A percentile compares a stretch with the other conserved stretches of the same genome.
phyloP scores from a whole-genome alignment of 352 stramenopile genomes.

The Phytophthora tubulina region DNA sequence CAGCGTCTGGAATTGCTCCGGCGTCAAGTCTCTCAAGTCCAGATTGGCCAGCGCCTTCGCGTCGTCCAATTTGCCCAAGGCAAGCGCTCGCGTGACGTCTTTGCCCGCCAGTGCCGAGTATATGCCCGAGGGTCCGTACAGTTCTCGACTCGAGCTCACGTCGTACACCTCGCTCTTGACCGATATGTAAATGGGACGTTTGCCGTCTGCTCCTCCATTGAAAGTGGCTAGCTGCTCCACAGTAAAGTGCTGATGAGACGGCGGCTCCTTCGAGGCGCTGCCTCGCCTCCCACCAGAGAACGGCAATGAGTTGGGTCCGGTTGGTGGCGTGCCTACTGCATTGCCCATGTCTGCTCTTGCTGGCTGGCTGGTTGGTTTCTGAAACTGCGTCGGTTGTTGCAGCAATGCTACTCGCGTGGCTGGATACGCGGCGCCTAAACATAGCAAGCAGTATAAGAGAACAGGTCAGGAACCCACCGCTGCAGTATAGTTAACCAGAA shows the following conservation, averaged over 20 bases:
- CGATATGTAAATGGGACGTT: constrained; percentile 92
- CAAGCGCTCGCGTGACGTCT: constrained; percentile 92
- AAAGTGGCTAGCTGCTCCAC: constrained; percentile 83
- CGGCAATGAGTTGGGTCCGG: constrained; percentile 31
- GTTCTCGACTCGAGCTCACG: constrained; percentile 84
- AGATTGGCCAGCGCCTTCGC: constrained; percentile 61
- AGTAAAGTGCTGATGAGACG: constrained; percentile 73
- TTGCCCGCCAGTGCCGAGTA: constrained; percentile 91
- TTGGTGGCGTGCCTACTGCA: constrained; percentile 40
- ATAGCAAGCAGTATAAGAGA: constrained; percentile 26
- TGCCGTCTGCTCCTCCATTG: constrained; percentile 65
- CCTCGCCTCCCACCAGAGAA: constrained; percentile 15
- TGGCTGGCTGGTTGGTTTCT: constrained; percentile 22
- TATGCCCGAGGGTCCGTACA: constrained; percentile 91
- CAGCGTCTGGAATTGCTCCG: constrained; percentile 37
- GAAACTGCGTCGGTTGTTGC: constrained; percentile 13
- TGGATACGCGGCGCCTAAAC: constrained; percentile 32
- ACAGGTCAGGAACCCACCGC: constrained; percentile 8
- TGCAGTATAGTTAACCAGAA: constrained; percentile 6
- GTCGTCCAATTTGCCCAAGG: constrained; percentile 87
- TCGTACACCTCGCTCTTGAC: constrained; percentile 95
- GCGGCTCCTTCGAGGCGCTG: constrained; percentile 15
- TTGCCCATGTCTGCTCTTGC: constrained; percentile 37
- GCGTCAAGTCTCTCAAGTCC: constrained; percentile 59
- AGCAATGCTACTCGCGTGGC: background rate